A percentile compares a stretch with the other conserved stretches of the same genome.
These are phyloP conservation scores for Pulveroboletus sp. DNA, from an alignment of 768 basidiomycete genomes.

Conservation along the genomic window DNA sequence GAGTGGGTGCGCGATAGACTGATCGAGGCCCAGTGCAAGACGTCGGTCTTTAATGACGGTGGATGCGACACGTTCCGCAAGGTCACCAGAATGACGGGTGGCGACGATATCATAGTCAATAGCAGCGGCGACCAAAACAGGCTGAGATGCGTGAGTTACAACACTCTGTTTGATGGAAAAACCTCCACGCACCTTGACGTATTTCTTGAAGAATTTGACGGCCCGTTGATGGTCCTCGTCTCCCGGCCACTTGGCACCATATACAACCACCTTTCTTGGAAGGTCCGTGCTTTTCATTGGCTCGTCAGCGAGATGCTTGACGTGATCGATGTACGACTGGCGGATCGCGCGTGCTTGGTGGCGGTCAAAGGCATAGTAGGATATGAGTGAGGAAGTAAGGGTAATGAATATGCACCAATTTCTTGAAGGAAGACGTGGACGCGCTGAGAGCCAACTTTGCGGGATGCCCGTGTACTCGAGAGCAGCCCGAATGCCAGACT, in stretches of 20 bases:
- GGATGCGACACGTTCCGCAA: slow-evolving; percentile 73
- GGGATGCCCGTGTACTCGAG: slow-evolving; percentile 69
- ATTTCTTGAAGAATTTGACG: slow-evolving; percentile 90
- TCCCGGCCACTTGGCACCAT: slow-evolving; percentile 88
- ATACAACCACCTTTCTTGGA: slow-evolving; percentile 81
- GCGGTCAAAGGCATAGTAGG: slow-evolving; percentile 85
- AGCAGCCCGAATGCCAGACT: slow-evolving; percentile 59
- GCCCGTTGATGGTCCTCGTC: slow-evolving; percentile 89
- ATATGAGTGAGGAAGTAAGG: slow-evolving; percentile 65
- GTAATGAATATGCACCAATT: slow-evolving; percentile 94
- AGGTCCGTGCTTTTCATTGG: slow-evolving; percentile 60
- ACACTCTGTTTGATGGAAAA: slow-evolving; percentile 1
- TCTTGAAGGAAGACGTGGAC: slow-evolving; percentile 83
- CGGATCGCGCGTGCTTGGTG: slow-evolving; percentile 75
- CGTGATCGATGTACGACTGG: slow-evolving; percentile 74
- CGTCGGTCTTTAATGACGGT: slow-evolving; percentile 72
- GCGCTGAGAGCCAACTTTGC: slow-evolving; percentile 77
- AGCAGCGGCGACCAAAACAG: slow-evolving; percentile 90
- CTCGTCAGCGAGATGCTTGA: slow-evolving; percentile 72
- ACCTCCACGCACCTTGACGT: slow-evolving; percentile 78
- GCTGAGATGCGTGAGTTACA: slow-evolving; percentile 46
- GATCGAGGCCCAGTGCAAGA: slow-evolving; percentile 60
- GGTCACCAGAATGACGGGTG: slow-evolving; percentile 83
- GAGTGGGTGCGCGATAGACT: slow-evolving; percentile 39
- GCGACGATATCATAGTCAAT: slow-evolving; percentile 86